These are phyloP conservation scores for Trichoderma virens DNA, from an alignment of 495 filamentous ascomycete genomes.

Conservation along the genomic window DNA sequence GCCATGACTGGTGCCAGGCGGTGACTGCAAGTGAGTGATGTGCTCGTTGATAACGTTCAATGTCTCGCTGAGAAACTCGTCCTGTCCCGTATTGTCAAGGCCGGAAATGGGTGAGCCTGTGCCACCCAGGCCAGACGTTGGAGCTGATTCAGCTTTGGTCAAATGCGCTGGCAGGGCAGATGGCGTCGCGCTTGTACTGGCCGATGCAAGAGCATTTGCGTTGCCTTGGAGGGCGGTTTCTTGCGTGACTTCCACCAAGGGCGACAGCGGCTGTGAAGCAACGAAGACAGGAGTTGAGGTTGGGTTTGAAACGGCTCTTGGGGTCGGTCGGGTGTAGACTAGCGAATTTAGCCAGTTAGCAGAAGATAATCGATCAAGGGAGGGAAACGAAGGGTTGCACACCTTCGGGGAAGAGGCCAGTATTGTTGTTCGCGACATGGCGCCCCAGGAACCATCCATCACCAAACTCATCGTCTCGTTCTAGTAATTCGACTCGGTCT, in stretches of 20 bases:
- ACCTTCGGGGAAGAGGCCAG: constrained; percentile 89
- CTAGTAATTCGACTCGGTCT: constrained; percentile 84
- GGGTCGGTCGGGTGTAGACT: constrained; percentile 49
- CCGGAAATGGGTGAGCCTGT: neutral
- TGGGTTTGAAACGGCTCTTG: constrained; percentile 23
- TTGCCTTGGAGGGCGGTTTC: neutral
- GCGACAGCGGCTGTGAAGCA: constrained; percentile 23
- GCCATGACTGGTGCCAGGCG: constrained; percentile 41
- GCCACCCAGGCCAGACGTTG: constrained; percentile 10
- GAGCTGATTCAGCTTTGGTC: constrained; percentile 19
- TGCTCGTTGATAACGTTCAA: constrained; percentile 97
- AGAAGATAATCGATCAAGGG: neutral
- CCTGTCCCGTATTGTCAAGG: constrained; percentile 25
- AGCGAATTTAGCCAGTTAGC: constrained; percentile 1
- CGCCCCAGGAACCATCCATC: constrained; percentile 96
- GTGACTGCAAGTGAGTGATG: constrained; percentile 84
- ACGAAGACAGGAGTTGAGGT: constrained; percentile 15
- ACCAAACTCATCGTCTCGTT: constrained; percentile 93
- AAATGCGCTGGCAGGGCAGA: neutral
- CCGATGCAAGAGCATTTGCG: neutral
- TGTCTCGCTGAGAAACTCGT: constrained; percentile 90
- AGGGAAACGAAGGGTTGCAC: constrained; percentile 20
- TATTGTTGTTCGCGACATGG: constrained; percentile 64
- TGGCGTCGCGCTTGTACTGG: neutral
- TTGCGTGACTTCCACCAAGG: constrained; percentile 22